Conservation (phyloP, 2,329 filamentous ascomycete species). For the Chrysoporthe austroafricana region DNA sequence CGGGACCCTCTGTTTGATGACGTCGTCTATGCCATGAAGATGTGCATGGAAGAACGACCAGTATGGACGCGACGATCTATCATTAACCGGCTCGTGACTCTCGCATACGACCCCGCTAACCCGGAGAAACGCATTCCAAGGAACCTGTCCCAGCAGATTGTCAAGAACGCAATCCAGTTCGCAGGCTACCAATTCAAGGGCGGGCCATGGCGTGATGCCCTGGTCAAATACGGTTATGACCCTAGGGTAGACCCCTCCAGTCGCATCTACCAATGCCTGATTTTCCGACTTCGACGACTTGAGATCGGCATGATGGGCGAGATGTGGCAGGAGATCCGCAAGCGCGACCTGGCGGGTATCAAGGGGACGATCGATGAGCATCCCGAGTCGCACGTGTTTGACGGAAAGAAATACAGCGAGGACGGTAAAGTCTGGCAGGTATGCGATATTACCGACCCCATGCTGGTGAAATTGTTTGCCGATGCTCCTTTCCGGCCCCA, state of each 20-base stretch:
- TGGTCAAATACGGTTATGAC: constrained; percentile 85
- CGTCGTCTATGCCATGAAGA: constrained; percentile 66
- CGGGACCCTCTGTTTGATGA: constrained; percentile 64
- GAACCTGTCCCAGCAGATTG: constrained; percentile 50
- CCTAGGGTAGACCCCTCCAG: constrained; percentile 77
- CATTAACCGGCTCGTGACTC: constrained; percentile 65
- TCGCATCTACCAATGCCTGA: constrained; percentile 84
- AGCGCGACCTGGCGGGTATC: constrained; percentile 35
- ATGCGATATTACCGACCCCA: constrained; percentile 85
- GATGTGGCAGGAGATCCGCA: constrained; percentile 55
- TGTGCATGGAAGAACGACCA: constrained; percentile 73
- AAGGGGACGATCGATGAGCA: constrained; percentile 34
- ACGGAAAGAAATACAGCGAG: constrained; percentile 72
- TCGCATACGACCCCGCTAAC: constrained; percentile 37
- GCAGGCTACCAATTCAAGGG: constrained; percentile 91
- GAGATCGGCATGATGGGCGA: constrained; percentile 50
- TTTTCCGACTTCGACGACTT: constrained; percentile 73
- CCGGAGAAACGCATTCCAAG: constrained; percentile 38
- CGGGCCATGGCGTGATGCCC: constrained; percentile 87
- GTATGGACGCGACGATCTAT: constrained; percentile 86
- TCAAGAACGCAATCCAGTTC: constrained; percentile 80
- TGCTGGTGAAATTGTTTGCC: constrained; percentile 69
- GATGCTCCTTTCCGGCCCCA: constrained; percentile 60
- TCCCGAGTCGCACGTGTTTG: constrained; percentile 72
- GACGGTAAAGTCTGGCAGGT: constrained; percentile 95